Evolutionary conservation across 164 flowering plant species (phyloP).

Genomic region (Aristolochia californica): DNA sequence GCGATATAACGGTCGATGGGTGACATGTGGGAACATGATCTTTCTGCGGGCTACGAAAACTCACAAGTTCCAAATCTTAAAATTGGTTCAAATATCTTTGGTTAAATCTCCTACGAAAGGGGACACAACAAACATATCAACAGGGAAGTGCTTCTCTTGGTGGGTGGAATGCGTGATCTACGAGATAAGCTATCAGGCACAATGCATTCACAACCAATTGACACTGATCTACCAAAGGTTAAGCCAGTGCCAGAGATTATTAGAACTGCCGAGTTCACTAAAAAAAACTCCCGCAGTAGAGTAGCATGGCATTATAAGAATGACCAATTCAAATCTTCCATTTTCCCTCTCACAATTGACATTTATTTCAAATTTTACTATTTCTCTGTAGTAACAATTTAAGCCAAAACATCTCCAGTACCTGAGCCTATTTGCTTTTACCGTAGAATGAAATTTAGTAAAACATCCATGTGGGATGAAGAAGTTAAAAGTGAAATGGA

Average conservation of each 20-base stretch:
- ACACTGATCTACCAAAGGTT: slow-evolving; percentile 33
- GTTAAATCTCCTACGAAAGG: slow-evolving; percentile 71
- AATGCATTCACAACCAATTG: slow-evolving; percentile 38
- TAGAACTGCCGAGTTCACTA: slow-evolving; percentile 41
- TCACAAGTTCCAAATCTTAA: slow-evolving; percentile 43
- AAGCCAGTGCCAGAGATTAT: slow-evolving; percentile 25
- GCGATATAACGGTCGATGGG: slow-evolving; percentile 60
- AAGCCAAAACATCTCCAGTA: too few species aligned
- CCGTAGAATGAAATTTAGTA: too few species aligned
- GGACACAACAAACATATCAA: slow-evolving; percentile 28
- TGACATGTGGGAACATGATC: slow-evolving; percentile 98
- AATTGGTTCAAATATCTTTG: slow-evolving; percentile 75
- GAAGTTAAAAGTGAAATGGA: too few species aligned
- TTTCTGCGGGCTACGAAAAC: slow-evolving; percentile 33
- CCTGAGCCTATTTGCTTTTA: too few species aligned
- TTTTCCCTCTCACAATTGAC: too few species aligned
- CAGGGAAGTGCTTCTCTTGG: slow-evolving; percentile 31
- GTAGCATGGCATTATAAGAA: too few species aligned
- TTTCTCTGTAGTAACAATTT: too few species aligned
- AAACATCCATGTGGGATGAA: too few species aligned
- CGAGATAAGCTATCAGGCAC: slow-evolving; percentile 88
- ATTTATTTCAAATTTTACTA: too few species aligned
- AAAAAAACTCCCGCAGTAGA: slow-evolving; percentile 5
- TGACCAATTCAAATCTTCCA: too few species aligned
- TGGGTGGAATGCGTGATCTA: slow-evolving; percentile 53